Percentiles rank a stretch among this genome's conserved stretches.
Evolutionary conservation across 2,329 filamentous ascomycete genomes (phyloP).

Genomic region (Fusarium liriodendri): DNA sequence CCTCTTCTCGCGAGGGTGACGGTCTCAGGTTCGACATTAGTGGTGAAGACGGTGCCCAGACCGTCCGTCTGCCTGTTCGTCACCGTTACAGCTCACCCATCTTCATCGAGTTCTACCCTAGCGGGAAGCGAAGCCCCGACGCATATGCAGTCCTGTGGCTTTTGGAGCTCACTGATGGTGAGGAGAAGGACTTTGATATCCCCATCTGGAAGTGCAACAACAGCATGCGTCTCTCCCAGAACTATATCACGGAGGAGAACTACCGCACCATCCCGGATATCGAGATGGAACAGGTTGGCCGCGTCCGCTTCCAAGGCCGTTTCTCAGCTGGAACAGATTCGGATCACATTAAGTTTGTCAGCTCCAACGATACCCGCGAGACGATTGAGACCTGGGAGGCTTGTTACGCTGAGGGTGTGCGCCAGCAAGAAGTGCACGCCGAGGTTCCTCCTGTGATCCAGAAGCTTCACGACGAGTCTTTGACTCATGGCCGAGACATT

Average conservation of each 20-base stretch:
- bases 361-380: slow-evolving; percentile 89
- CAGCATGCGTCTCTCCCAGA: slow-evolving; percentile 82
- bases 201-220: slow-evolving; percentile 90
- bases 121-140: slow-evolving; percentile 75
- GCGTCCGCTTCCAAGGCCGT: slow-evolving; percentile 80
- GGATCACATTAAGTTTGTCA: slow-evolving; percentile 84
- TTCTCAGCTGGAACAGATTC: slow-evolving; percentile 94
- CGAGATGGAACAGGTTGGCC: slow-evolving; percentile 81
- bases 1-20: slow-evolving; percentile 71
- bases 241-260: slow-evolving; percentile 89
- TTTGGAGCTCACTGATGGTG: slow-evolving; percentile 83
- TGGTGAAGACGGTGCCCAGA: slow-evolving; percentile 52
- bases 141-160: slow-evolving; percentile 89
- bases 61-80: slow-evolving; percentile 85
- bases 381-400: slow-evolving; percentile 96
- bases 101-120: slow-evolving; percentile 84
- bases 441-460: slow-evolving; percentile 80
- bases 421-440: slow-evolving; percentile 74
- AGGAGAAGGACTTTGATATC: slow-evolving; percentile 82
- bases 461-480: slow-evolving; percentile 82
- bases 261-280: slow-evolving; percentile 77
- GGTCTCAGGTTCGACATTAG: slow-evolving; percentile 62
- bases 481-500: slow-evolving; percentile 84
- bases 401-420: slow-evolving; percentile 87
- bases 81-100: slow-evolving; percentile 91